Conservation (phyloP, 2,329 filamentous ascomycete species). For the Aspergillus fischeri region DNA sequence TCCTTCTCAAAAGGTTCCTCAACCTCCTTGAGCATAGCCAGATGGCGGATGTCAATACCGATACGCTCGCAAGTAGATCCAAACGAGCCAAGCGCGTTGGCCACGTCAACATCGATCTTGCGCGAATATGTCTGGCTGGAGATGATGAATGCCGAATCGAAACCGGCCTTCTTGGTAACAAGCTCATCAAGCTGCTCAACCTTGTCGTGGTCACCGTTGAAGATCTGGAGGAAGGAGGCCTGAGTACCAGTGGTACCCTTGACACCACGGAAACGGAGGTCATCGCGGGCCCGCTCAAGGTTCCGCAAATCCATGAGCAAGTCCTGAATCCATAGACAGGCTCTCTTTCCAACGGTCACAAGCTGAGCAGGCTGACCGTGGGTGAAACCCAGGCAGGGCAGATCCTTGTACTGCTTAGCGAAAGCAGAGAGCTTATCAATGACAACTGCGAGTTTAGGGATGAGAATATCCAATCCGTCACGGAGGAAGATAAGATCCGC, state of each 20-base stretch:
- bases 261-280: slow-evolving; percentile 71
- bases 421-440: slow-evolving; percentile 71
- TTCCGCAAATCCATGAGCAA: slow-evolving; percentile 70
- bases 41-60: slow-evolving; percentile 67
- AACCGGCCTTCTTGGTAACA: slow-evolving; percentile 63
- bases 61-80: slow-evolving; percentile 77
- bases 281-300: slow-evolving; percentile 64
- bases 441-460: slow-evolving; percentile 73
- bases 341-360: slow-evolving; percentile 62
- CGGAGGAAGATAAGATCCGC: slow-evolving; percentile 73
- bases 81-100: slow-evolving; percentile 74
- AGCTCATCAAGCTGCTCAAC: slow-evolving; percentile 61
- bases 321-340: slow-evolving; percentile 72
- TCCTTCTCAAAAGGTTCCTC: slow-evolving; percentile 79
- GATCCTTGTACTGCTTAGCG: slow-evolving; percentile 66
- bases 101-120: slow-evolving; percentile 77
- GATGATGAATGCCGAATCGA: slow-evolving; percentile 58
- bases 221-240: slow-evolving; percentile 71
- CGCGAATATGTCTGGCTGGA: slow-evolving; percentile 72
- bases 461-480: slow-evolving; percentile 69
- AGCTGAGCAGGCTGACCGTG: slow-evolving; percentile 59
- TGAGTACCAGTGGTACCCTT: slow-evolving; percentile 73
- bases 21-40: slow-evolving; percentile 74
- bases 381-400: slow-evolving; percentile 72
- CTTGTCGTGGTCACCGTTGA: slow-evolving; percentile 57